Conservation (phyloP, 106 monocot species). For the Dendrobium huoshanense region DNA sequence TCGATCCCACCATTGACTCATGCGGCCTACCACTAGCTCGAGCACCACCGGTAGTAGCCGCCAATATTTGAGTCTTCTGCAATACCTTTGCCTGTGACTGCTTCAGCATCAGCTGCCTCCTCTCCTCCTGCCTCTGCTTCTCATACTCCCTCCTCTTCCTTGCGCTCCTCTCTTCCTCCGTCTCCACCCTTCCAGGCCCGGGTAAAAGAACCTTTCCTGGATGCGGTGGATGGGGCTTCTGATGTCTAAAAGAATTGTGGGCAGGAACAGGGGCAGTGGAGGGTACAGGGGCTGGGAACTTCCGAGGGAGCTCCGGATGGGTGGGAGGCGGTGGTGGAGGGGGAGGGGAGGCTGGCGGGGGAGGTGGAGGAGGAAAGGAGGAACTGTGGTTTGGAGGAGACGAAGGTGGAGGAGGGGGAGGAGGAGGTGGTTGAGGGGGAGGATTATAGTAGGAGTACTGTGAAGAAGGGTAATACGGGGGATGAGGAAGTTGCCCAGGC, state of each 20-base stretch:
- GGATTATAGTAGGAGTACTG: conserved; percentile 23
- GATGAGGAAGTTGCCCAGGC: conserved; percentile 9
- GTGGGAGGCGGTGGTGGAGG: conserved; percentile 27
- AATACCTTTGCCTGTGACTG: conserved; percentile 69
- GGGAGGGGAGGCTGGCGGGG: conserved; percentile 6
- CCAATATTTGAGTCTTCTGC: conserved; percentile 58
- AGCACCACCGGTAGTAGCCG: conserved; percentile 10
- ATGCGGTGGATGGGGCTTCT: conserved; percentile 4
- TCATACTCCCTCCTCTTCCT: conserved; percentile 84
- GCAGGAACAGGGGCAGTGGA: conserved; percentile 10
- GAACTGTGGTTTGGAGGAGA: conserved; percentile 11
- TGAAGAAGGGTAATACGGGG: conserved; percentile 21
- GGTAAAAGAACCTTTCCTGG: neutral
- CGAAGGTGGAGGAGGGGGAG: conserved; percentile 17
- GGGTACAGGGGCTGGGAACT: conserved; percentile 2
- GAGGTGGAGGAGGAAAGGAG: conserved; percentile 24
- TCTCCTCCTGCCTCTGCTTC: conserved; percentile 76
- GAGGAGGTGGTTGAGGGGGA: conserved; percentile 13
- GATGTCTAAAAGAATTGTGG: conserved; percentile 11
- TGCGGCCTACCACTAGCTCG: conserved; percentile 27
- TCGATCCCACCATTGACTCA: conserved; percentile 47
- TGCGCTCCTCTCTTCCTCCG: conserved; percentile 76
- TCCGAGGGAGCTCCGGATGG: conserved; percentile 18
- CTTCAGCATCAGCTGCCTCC: conserved; percentile 54
- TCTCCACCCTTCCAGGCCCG: conserved; percentile 42